Conservation (phyloP, 805 yeast genomes). For the Yamadazyma endophytica region DNA sequence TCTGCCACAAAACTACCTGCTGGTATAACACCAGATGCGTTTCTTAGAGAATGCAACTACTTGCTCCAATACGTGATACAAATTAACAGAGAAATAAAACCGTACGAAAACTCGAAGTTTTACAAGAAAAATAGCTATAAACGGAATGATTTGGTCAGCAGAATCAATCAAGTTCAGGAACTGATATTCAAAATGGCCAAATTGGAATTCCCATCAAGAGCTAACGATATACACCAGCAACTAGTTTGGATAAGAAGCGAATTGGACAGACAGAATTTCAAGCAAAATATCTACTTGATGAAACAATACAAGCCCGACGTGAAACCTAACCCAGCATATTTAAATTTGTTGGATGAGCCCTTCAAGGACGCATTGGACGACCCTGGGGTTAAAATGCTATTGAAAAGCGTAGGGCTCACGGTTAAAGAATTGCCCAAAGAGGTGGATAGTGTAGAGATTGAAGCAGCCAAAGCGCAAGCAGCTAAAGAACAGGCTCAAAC, state of each 20-base stretch:
- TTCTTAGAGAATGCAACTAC: conserved; percentile 32
- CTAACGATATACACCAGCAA: conserved; percentile 17
- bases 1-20: conserved; percentile 8
- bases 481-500: too few species aligned
- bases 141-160: conserved; percentile 25
- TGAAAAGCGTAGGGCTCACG: too few species aligned
- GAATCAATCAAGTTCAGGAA: conserved; percentile 31
- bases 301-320: conserved; percentile 7
- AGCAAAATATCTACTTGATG: conserved; percentile 11
- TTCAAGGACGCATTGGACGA: conserved; percentile 1
- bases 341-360: conserved; percentile 5
- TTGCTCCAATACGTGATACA: conserved; percentile 31
- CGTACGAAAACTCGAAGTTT: conserved; percentile 11
- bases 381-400: background rate
- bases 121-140: conserved; percentile 12
- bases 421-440: too few species aligned
- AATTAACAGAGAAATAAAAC: conserved; percentile 23
- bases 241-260: conserved; percentile 15
- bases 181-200: conserved; percentile 19
- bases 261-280: conserved; percentile 22
- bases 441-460: too few species aligned
- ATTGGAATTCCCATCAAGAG: conserved; percentile 20
- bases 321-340: conserved; percentile 7
- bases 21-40: conserved; percentile 24
- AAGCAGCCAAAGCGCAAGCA: too few species aligned